Conservation (phyloP, 345 rosid genomes). For the Boechera stricta region DNA sequence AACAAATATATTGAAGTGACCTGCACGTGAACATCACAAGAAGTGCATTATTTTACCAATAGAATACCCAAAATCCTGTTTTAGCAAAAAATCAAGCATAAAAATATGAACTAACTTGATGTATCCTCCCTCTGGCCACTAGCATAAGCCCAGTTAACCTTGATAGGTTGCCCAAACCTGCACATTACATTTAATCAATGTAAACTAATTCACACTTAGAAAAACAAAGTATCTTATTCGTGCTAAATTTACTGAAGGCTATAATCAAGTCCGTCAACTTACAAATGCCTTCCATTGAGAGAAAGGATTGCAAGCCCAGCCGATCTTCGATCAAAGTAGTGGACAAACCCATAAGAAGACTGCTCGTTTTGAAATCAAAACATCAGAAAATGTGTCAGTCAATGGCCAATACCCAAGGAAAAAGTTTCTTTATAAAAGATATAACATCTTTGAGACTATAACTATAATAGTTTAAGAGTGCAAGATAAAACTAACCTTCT, state of each 20-base stretch:
- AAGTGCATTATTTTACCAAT: slow-evolving; percentile 1
- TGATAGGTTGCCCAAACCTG: slow-evolving; percentile 75
- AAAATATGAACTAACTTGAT: slow-evolving; percentile 42
- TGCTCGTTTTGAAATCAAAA: slow-evolving; percentile 45
- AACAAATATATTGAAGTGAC: slow-evolving; percentile 78
- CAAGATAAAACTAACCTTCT: slow-evolving; percentile 59
- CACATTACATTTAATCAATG: slow-evolving; percentile 28
- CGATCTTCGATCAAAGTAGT: slow-evolving; percentile 87
- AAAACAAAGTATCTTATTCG: neutral
- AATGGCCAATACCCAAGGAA: neutral
- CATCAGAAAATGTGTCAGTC: slow-evolving; percentile 20
- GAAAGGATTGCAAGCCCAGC: slow-evolving; percentile 91
- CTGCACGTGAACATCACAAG: slow-evolving; percentile 44
- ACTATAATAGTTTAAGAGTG: neutral
- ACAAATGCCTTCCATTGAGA: slow-evolving; percentile 95
- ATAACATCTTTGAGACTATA: neutral
- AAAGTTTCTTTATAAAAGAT: neutral
- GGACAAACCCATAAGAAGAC: slow-evolving; percentile 95
- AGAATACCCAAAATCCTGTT: neutral
- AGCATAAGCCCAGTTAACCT: slow-evolving; percentile 48
- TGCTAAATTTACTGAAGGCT: neutral
- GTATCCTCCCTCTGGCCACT: slow-evolving; percentile 98
- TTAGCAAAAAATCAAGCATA: neutral
- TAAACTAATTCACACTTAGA: slow-evolving; percentile 6
- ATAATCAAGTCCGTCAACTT: slow-evolving; percentile 43